These are phyloP conservation scores for Raddia guianensis DNA, from an alignment of 176 grass and related monocot genomes.

Conservation along the genomic window DNA sequence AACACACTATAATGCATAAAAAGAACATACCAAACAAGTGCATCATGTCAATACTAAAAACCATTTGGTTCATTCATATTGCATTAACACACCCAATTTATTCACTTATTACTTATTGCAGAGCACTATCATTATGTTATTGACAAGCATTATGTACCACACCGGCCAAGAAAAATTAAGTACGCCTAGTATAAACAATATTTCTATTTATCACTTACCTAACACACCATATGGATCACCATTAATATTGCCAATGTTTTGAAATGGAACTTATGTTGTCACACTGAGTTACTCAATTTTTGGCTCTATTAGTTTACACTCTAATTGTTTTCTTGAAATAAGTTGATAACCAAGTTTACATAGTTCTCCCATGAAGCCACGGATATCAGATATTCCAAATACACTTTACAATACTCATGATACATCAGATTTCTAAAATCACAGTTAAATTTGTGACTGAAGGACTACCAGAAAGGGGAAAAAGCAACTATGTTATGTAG, in stretches of 20 bases:
- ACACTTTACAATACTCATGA: not conserved
- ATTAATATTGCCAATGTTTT: not conserved
- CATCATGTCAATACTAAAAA: slow-evolving; percentile 20
- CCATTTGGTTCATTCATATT: not conserved
- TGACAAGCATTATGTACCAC: slow-evolving; percentile 7
- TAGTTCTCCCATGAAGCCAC: not conserved
- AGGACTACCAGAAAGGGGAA: not conserved
- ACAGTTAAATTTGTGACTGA: not conserved
- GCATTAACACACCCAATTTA: not conserved
- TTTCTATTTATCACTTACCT: slow-evolving; percentile 8
- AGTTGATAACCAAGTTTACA: not conserved
- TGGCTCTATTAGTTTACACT: not conserved
- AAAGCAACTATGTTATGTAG: not conserved
- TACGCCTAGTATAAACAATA: not conserved
- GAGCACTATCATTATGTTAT: not conserved
- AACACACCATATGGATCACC: not conserved
- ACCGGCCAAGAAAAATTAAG: slow-evolving; percentile 5
- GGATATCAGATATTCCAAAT: not conserved
- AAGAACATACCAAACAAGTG: slow-evolving; percentile 21
- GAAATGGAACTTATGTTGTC: not conserved
- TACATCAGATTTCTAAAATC: slow-evolving; percentile 1
- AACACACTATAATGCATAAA: not conserved
- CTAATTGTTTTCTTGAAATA: not conserved
- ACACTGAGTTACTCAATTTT: not conserved
- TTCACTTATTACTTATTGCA: not conserved